Evolutionary conservation across 768 basidiomycete genomes (phyloP), one percentile per base, ranked within the genome.

Genomic region (Nevesoporus exiguus): DNA sequence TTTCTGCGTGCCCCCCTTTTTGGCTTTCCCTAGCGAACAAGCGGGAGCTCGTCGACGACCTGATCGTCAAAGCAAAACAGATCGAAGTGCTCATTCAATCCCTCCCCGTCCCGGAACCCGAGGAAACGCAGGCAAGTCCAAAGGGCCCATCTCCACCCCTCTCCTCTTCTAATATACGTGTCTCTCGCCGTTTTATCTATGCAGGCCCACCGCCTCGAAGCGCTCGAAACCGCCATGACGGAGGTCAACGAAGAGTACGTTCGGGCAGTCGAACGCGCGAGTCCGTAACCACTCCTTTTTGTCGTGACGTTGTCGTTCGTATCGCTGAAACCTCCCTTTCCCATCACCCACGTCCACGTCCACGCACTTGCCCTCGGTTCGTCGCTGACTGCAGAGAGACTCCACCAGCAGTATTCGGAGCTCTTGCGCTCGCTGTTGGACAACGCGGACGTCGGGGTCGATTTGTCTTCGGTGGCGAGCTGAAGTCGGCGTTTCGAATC

Each of bases 31-130:
- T 63, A 94, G 93, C 83, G 11, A 94, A 90, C 73, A 82, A 87
- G 68, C 86, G 81, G 58, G 92, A 95, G 68, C 83, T 95, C 21
- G 90, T 93, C 5, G 74, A 79, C 15, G 93, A 95, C 63, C 76
- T 96, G 37, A 79, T 94, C 37, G 78, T 83, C 36, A 94, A 95
- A 63, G 90, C 91, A 14, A 95, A 95, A 64, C 90, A 94, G 68
- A 81, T 96, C 39, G 88, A 95, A 61, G 86, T 83, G 62, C 79
- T 95, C 45, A 90, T 96, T 47, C 81, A 87, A 47, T 85, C 84
- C 0, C 70, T 96, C 14, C 92, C 91, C 0, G 82, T 81, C 36
- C 86, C 87, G 3, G 91, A 93, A 65, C 77, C 84, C 2, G 89
- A 90, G 64, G 86, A 88, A 64, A 78, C 77, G 21, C 90, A 91